Evolutionary conservation across 257 asterid genomes (phyloP).

Genomic region (Solanum stenotomum): DNA sequence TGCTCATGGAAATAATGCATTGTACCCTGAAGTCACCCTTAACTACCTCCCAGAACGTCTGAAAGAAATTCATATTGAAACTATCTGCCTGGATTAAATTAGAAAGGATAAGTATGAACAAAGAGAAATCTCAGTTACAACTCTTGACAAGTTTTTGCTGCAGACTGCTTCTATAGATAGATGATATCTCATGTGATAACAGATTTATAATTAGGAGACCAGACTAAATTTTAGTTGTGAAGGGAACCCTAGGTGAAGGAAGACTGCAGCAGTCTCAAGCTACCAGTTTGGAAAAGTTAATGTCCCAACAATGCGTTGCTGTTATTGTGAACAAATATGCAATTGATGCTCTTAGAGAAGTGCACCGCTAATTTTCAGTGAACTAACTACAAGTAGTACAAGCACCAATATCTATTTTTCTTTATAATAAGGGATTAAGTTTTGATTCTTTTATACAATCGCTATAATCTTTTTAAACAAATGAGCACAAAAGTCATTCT

Average conservation of each 20-base stretch:
- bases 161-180: background rate
- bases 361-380: background rate
- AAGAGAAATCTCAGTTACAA: background rate
- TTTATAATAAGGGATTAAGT: background rate
- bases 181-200: background rate
- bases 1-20: too few relatives aligned
- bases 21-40: too few relatives aligned
- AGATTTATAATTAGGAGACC: background rate
- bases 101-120: background rate
- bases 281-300: background rate
- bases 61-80: too few relatives aligned
- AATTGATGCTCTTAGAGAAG: background rate
- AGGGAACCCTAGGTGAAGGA: background rate
- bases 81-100: background rate
- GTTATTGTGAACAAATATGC: background rate
- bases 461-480: background rate
- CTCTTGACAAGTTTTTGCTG: background rate
- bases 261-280: background rate
- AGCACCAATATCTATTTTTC: background rate
- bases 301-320: background rate
- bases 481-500: background rate
- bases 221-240: background rate
- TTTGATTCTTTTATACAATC: background rate
- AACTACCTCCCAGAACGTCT: too few relatives aligned
- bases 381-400: background rate